A percentile compares a stretch with the other conserved stretches of the same genome.
Evolutionary conservation across 129 eudicot genomes (phyloP).

Genomic region (Centella asiatica): DNA sequence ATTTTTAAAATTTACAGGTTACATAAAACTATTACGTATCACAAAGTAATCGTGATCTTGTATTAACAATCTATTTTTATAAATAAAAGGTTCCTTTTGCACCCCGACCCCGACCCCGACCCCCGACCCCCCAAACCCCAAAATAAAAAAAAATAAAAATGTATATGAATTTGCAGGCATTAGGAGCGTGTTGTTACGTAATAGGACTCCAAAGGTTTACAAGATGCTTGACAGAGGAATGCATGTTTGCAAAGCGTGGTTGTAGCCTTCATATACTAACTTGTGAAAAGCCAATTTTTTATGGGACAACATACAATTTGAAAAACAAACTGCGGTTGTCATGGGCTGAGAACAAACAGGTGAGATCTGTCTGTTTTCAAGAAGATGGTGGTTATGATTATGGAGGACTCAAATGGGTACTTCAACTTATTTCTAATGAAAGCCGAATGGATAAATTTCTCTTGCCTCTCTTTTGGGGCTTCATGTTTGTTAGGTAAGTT

Average conservation of each 20-base stretch:
- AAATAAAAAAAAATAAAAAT: too few species aligned
- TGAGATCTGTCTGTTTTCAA: slow-evolving; percentile 61
- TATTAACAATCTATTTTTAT: too few species aligned
- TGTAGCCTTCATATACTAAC: slow-evolving; percentile 42
- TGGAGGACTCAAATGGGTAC: slow-evolving; percentile 87
- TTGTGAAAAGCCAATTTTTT: slow-evolving; percentile 60
- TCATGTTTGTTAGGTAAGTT: slow-evolving; percentile 80
- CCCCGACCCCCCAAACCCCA: too few species aligned
- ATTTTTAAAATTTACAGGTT: too few species aligned
- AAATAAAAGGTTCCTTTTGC: too few species aligned
- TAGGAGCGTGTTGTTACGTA: slow-evolving; percentile 97
- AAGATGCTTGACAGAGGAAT: slow-evolving; percentile 68
- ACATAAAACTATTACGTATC: too few species aligned
- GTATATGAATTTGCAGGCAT: neutral
- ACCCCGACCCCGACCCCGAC: neutral
- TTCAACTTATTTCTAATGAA: slow-evolving; percentile 73
- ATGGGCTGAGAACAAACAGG: slow-evolving; percentile 61
- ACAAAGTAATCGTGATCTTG: too few species aligned
- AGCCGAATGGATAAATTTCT: slow-evolving; percentile 86
- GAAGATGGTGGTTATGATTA: slow-evolving; percentile 44
- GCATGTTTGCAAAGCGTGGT: slow-evolving; percentile 41
- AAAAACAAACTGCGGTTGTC: slow-evolving; percentile 32
- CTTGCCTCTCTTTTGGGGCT: slow-evolving; percentile 94
- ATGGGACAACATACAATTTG: slow-evolving; percentile 37
- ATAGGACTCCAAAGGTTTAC: slow-evolving; percentile 82